A percentile compares a stretch with the other conserved stretches of the same genome.
Conservation (phyloP, 2,329 filamentous ascomycete species). For the Penicillium sp. region DNA sequence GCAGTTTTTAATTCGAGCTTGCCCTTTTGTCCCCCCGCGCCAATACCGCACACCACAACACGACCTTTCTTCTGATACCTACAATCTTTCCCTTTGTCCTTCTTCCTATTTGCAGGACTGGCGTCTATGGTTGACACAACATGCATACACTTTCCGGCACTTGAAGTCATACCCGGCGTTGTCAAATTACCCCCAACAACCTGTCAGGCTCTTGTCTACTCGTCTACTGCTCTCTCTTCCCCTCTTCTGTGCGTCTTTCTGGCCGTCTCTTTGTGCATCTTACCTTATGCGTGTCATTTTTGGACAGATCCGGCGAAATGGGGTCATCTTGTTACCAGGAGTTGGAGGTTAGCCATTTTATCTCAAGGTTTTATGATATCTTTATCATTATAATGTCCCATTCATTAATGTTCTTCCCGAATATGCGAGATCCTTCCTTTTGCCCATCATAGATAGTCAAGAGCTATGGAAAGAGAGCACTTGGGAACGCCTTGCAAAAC, state of each 20-base stretch:
- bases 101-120: background rate
- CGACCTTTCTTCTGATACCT: no score
- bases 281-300: background rate
- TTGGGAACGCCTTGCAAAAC: no score
- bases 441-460: no score
- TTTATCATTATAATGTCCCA: background rate
- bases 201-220: background rate
- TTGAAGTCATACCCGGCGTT: background rate
- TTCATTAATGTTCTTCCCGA: background rate
- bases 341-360: background rate
- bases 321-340: background rate
- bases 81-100: background rate
- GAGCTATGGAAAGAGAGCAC: no score
- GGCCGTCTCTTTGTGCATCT: background rate
- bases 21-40: no score
- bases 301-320: background rate
- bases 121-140: background rate
- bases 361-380: background rate
- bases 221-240: background rate
- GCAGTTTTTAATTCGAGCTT: no score
- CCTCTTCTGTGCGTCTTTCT: background rate
- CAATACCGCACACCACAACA: no score
- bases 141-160: background rate
- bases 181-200: background rate
- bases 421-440: no score